Conservation (phyloP, 257 asterid species). For the Osmanthus fragrans region DNA sequence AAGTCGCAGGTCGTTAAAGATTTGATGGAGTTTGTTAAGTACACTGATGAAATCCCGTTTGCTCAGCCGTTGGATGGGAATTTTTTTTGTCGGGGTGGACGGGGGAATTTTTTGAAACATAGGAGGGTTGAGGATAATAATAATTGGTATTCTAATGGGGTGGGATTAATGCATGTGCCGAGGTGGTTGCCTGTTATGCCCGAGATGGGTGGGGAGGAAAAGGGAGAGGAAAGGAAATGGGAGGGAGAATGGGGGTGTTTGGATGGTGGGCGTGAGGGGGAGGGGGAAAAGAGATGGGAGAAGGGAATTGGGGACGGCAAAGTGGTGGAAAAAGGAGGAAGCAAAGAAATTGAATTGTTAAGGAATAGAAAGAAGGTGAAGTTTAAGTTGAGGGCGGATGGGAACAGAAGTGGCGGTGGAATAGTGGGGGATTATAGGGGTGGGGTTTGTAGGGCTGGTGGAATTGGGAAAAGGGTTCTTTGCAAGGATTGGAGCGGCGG, state of each 20-base stretch:
- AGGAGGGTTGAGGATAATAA: constrained; percentile 12
- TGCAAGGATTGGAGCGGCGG: constrained; percentile 21
- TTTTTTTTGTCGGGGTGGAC: neutral
- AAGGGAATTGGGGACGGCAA: constrained; percentile 18
- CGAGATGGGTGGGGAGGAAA: constrained; percentile 20
- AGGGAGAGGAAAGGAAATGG: constrained; percentile 9
- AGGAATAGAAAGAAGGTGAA: constrained; percentile 36
- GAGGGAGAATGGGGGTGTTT: constrained; percentile 32
- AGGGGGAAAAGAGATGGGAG: neutral
- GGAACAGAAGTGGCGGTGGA: neutral
- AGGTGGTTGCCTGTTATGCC: constrained; percentile 56
- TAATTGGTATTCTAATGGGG: constrained; percentile 15
- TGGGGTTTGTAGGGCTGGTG: constrained; percentile 27
- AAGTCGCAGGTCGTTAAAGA: constrained; percentile 42
- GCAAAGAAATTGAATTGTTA: constrained; percentile 14
- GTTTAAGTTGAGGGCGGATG: constrained; percentile 29
- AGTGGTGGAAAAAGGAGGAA: constrained; percentile 14
- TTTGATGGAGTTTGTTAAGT: constrained; percentile 31
- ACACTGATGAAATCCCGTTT: constrained; percentile 48
- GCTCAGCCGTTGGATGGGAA: constrained; percentile 41
- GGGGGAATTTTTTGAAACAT: neutral
- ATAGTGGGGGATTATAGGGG: constrained; percentile 11
- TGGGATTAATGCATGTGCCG: constrained; percentile 43
- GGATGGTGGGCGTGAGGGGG: constrained; percentile 6
- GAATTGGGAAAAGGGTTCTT: constrained; percentile 39